A percentile compares a stretch with the other conserved stretches of the same genome.
These are phyloP conservation scores for Paxillus involutus DNA, from an alignment of 768 basidiomycete species.

Conservation along the genomic window DNA sequence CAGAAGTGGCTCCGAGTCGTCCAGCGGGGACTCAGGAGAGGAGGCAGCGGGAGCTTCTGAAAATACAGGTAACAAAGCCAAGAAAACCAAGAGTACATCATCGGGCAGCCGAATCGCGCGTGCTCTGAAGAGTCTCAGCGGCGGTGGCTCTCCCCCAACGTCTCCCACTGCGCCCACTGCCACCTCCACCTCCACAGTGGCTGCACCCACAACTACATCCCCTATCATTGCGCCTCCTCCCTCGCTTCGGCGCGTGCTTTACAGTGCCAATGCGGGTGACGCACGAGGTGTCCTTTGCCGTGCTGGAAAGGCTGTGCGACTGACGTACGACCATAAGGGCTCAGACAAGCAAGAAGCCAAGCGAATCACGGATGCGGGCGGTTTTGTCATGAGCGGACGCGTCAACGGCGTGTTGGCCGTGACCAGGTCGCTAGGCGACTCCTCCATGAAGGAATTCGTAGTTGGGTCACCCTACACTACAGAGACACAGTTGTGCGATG, in stretches of 20 bases:
- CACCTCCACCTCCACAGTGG: constrained; percentile 24
- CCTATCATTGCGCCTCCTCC: constrained; percentile 44
- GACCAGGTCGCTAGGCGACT: constrained; percentile 93
- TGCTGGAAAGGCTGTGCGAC: constrained; percentile 82
- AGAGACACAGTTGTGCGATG: constrained; percentile 87
- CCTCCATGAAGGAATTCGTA: constrained; percentile 99
- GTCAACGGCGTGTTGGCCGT: constrained; percentile 98
- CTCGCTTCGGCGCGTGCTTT: constrained; percentile 72
- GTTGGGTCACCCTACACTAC: constrained; percentile 98
- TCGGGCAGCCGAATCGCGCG: constrained; percentile 53
- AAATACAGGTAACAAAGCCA: constrained; percentile 39
- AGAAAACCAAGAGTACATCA: constrained; percentile 40
- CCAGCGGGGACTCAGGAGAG: constrained; percentile 45
- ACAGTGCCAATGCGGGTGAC: constrained; percentile 96
- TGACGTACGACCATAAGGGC: constrained; percentile 99
- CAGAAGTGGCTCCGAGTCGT: constrained; percentile 40
- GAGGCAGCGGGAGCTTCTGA: constrained; percentile 26
- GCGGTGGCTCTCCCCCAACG: constrained; percentile 22
- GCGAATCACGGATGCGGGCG: constrained; percentile 95
- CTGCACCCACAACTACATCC: constrained; percentile 31
- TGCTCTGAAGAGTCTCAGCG: constrained; percentile 53
- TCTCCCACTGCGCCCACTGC: constrained; percentile 9
- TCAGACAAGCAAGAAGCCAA: constrained; percentile 97
- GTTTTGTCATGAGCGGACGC: constrained; percentile 97
- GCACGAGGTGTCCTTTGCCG: constrained; percentile 93